A percentile compares a stretch with the other conserved stretches of the same genome.
Conservation (phyloP, 345 rosid genomes). For the Syzygium aqueum region DNA sequence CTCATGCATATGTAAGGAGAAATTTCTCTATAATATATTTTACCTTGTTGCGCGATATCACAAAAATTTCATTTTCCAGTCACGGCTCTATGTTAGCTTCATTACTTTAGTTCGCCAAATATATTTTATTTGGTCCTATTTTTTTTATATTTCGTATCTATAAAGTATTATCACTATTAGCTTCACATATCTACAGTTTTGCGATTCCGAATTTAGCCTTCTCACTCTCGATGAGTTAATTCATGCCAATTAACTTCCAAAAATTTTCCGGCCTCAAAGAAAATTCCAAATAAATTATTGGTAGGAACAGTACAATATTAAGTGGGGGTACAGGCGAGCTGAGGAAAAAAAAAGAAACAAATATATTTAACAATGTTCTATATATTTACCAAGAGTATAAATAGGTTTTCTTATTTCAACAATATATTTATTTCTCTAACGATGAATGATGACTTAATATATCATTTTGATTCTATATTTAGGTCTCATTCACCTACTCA, state of each 20-base stretch:
- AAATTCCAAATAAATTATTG: not conserved
- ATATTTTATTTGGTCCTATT: too few species aligned
- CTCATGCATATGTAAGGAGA: not conserved
- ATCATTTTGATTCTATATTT: not conserved
- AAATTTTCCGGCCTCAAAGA: not conserved
- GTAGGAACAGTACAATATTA: not conserved
- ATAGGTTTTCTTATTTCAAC: not conserved
- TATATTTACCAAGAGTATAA: not conserved
- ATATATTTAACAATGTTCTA: not conserved
- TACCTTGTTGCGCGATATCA: not conserved
- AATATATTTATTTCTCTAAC: not conserved
- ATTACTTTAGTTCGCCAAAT: not conserved
- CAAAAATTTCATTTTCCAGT: not conserved
- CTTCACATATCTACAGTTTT: not conserved
- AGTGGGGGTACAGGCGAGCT: not conserved
- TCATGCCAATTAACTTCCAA: not conserved
- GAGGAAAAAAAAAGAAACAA: not conserved
- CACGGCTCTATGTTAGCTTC: not conserved
- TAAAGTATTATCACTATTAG: too few species aligned
- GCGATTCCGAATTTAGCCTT: not conserved
- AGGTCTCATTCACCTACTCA: not conserved
- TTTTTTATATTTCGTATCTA: too few species aligned
- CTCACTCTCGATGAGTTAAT: not conserved
- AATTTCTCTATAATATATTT: not conserved
- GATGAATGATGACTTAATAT: not conserved